Conservation (phyloP, 2,329 filamentous ascomycete genomes). For the Colletotrichum sp. region DNA sequence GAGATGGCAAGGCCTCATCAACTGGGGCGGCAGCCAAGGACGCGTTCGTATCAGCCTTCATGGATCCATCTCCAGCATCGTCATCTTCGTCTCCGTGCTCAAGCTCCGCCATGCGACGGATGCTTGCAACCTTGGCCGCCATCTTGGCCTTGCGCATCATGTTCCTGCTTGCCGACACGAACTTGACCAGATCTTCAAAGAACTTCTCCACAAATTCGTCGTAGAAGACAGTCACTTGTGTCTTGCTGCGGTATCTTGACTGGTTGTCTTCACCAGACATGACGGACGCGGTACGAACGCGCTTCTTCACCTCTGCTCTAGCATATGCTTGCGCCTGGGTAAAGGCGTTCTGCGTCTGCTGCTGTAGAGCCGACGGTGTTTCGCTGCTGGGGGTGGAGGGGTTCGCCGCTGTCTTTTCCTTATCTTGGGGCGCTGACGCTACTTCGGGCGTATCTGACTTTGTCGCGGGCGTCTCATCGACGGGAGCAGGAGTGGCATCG, state of each 20-base stretch:
- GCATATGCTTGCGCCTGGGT: slow-evolving; percentile 50
- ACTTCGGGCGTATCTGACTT: neutral
- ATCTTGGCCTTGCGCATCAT: slow-evolving; percentile 87
- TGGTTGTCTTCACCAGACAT: slow-evolving; percentile 52
- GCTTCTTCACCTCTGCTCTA: slow-evolving; percentile 53
- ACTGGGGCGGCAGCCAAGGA: slow-evolving; percentile 1
- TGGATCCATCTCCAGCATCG: slow-evolving; percentile 34
- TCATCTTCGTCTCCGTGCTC: slow-evolving; percentile 50
- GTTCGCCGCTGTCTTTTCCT: neutral
- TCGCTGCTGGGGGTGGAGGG: slow-evolving; percentile 36
- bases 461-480: neutral
- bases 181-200: slow-evolving; percentile 83
- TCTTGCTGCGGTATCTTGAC: slow-evolving; percentile 70
- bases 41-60: slow-evolving; percentile 3
- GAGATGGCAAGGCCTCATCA: slow-evolving; percentile 39
- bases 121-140: slow-evolving; percentile 75
- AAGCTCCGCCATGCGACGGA: slow-evolving; percentile 63
- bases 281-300: slow-evolving; percentile 56
- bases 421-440: neutral
- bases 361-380: slow-evolving; percentile 38
- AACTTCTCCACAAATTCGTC: slow-evolving; percentile 84
- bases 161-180: slow-evolving; percentile 81
- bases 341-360: slow-evolving; percentile 49
- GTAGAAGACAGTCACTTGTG: slow-evolving; percentile 88
- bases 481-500: neutral